phyloP scores from a whole-genome alignment of 345 rosid genomes.

The Nephelium lappaceum region DNA sequence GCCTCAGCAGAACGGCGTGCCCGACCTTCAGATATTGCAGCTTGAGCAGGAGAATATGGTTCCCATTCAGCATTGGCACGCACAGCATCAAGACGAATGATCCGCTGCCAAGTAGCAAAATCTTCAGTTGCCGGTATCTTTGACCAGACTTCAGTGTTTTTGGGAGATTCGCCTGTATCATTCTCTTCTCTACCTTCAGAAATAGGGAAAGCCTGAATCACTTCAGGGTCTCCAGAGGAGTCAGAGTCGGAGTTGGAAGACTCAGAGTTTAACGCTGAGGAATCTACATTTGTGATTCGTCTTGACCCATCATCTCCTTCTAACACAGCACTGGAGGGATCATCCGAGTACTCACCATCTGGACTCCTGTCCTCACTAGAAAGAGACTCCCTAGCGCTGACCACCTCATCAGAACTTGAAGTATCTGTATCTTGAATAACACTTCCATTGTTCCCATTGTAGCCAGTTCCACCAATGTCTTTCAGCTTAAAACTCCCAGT shows the following conservation, averaged over 20 bases:
- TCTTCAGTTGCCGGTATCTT: constrained; percentile 49
- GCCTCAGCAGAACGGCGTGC: constrained; percentile 74
- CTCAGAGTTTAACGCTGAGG: constrained; percentile 58
- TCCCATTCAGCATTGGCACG: constrained; percentile 94
- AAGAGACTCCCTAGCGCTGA: constrained; percentile 66
- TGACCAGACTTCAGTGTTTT: constrained; percentile 37
- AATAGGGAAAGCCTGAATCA: constrained; percentile 47
- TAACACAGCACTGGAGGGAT: constrained; percentile 53
- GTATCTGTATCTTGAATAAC: constrained; percentile 53
- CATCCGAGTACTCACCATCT: constrained; percentile 55
- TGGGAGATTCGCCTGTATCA: constrained; percentile 30
- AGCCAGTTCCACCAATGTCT: constrained; percentile 34
- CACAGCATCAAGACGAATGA: constrained; percentile 95
- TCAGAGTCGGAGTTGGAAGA: constrained; percentile 89
- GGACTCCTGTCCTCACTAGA: constrained; percentile 60
- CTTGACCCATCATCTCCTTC: constrained; percentile 54
- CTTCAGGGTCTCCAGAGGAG: constrained; percentile 71
- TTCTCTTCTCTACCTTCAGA: constrained; percentile 48
- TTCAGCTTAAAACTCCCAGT: constrained; percentile 42
- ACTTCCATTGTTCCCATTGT: constrained; percentile 36
- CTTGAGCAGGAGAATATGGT: constrained; percentile 57
- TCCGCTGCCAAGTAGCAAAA: constrained; percentile 87
- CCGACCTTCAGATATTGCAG: constrained; percentile 55
- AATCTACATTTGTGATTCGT: constrained; percentile 49
- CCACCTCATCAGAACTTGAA: constrained; percentile 73